phyloP scores from a whole-genome alignment of 2,329 filamentous ascomycete species.

The Pezicula carpinea region DNA sequence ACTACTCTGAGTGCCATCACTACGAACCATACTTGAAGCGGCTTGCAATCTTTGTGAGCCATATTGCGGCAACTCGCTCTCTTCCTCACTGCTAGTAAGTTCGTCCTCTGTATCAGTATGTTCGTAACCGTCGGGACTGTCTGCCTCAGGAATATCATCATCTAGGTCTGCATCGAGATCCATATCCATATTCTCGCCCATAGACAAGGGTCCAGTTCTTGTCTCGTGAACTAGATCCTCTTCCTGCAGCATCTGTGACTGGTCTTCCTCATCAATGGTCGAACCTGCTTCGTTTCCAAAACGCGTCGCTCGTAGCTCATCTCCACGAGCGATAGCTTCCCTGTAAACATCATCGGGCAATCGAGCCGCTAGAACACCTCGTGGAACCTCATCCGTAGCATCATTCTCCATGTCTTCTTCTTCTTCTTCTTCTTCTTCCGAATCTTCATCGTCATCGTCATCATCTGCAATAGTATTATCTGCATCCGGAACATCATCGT shows the following conservation, averaged over 20 bases:
- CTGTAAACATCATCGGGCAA: conserved; percentile 59
- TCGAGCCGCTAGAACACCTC: conserved; percentile 31
- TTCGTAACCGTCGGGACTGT: conserved; percentile 61
- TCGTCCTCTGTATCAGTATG: conserved; percentile 73
- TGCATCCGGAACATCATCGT: conserved; percentile 70
- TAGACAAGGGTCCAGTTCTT: conserved; percentile 22
- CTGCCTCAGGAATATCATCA: conserved; percentile 63
- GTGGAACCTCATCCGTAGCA: conserved; percentile 27
- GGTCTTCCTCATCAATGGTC: conserved; percentile 51
- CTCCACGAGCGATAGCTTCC: conserved; percentile 49
- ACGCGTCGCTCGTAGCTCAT: conserved; percentile 39
- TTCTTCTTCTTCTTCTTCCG: conserved; percentile 34
- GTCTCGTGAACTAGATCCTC: conserved; percentile 46
- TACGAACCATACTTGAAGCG: conserved; percentile 27
- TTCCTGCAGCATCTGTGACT: conserved; percentile 58
- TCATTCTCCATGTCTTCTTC: conserved; percentile 37
- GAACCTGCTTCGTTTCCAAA: conserved; percentile 40
- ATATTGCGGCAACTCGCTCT: conserved; percentile 25
- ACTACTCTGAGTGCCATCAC: conserved; percentile 30
- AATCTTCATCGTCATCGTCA: conserved; percentile 35
- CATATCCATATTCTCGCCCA: conserved; percentile 34
- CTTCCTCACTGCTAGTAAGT: conserved; percentile 44
- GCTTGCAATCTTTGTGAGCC: conserved; percentile 2
- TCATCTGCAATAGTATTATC: conserved; percentile 28
- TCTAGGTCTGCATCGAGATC: conserved; percentile 68